Percentiles rank a stretch among this genome's conserved stretches.
phyloP scores from a whole-genome alignment of 768 basidiomycete genomes.

The Mycena kentingensis region DNA sequence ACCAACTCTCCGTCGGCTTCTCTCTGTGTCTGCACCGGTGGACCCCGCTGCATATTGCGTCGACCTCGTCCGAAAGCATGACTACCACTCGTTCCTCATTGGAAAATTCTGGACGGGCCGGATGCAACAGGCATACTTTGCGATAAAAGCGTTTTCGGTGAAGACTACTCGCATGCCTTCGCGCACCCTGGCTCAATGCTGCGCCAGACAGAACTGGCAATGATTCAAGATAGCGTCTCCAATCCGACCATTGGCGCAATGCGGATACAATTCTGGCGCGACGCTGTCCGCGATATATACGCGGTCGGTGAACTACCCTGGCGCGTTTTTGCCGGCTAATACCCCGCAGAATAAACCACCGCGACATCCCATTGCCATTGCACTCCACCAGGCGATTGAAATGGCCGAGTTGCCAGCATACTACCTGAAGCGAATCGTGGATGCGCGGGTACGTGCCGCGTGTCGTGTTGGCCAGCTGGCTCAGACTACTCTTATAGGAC shows the following conservation, averaged over 20 bases:
- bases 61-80: constrained; percentile 71
- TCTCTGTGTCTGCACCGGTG: constrained; percentile 13
- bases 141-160: constrained; percentile 83
- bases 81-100: constrained; percentile 78
- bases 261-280: constrained; percentile 87
- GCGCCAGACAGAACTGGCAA: constrained; percentile 68
- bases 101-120: constrained; percentile 72
- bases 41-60: constrained; percentile 67
- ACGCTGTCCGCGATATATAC: constrained; percentile 67
- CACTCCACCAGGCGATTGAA: constrained; percentile 59
- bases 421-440: constrained; percentile 80
- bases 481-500: constrained; percentile 46
- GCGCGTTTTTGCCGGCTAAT: constrained; percentile 15
- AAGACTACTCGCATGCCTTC: constrained; percentile 34
- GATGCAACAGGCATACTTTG: constrained; percentile 69
- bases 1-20: neutral
- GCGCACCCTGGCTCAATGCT: constrained; percentile 30
- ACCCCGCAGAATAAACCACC: constrained; percentile 67
- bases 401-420: constrained; percentile 60
- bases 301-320: constrained; percentile 47
- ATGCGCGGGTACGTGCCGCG: constrained; percentile 67
- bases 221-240: constrained; percentile 74
- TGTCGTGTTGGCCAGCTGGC: constrained; percentile 10
- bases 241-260: constrained; percentile 77
- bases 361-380: constrained; percentile 78